Conservation (phyloP, 257 asterid species). For the Thymus quinquecostatus region DNA sequence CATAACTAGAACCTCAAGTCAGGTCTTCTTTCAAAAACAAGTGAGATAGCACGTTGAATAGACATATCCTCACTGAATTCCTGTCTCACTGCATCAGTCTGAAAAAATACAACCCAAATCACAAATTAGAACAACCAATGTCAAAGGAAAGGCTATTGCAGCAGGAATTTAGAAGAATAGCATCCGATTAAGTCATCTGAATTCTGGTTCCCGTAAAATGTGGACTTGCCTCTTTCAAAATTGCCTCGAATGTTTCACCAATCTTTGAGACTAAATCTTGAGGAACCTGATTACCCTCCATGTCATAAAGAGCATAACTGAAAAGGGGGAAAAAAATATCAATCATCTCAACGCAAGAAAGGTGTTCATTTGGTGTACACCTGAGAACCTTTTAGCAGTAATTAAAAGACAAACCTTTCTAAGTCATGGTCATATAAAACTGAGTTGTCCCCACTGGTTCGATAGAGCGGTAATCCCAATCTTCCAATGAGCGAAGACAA, state of each 20-base stretch:
- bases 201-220: conserved; percentile 4
- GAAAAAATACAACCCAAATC: conserved; percentile 31
- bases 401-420: conserved; percentile 64
- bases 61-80: conserved; percentile 82
- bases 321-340: conserved; percentile 1
- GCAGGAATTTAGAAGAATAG: conserved; percentile 6
- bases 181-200: conserved; percentile 2
- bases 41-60: conserved; percentile 74
- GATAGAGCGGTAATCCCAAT: conserved; percentile 93
- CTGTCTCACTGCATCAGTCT: conserved; percentile 76
- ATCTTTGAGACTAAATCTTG: conserved; percentile 83
- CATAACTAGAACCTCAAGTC: conserved; percentile 66
- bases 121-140: conserved; percentile 15
- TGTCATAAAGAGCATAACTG: conserved; percentile 95
- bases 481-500: conserved; percentile 88
- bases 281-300: conserved; percentile 90
- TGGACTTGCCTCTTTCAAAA: conserved; percentile 74
- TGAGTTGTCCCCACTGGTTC: conserved; percentile 96
- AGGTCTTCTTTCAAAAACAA: conserved; percentile 81
- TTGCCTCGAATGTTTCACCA: conserved; percentile 85
- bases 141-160: not conserved
- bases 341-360: conserved; percentile 1
- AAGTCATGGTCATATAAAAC: conserved; percentile 96
- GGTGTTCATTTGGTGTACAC: not conserved
- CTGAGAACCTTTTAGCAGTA: not conserved